Base-by-base conservation (phyloP, 352 stramenopile genomes). In the Pythium scleroteichum region DNA sequence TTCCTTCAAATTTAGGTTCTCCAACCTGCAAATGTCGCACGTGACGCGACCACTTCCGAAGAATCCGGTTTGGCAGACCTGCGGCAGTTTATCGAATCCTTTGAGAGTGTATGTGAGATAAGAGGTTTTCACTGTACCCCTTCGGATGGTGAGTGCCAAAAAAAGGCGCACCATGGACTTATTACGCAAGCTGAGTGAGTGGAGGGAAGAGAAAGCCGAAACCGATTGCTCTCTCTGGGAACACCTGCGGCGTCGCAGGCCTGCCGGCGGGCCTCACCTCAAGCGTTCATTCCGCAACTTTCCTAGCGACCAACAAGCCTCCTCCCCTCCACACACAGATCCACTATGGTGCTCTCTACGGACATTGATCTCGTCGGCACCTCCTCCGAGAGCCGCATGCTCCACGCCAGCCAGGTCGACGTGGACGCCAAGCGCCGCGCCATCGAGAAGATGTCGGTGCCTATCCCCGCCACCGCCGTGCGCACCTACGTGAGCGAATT, bases 401-500 rank as follows among this genome's bases (percentile, higher is more conserved):
- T 71, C 23, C 56, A 56, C 39, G 48, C 64, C 2, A 33, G 10
- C 20, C 10, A 24, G 20, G 60, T 74, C 0, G 64, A 78, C 50
- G 64, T 66, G 40, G 77, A 81, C 19, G 70, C 67, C 48, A 82
- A 80, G 22, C 65, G 75, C 32, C 22, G 41, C 20, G 71, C 75
- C 24, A 33, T 79, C 20, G 39, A 69, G 51, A 69, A 63, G 29
- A 76, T 85, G 46, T 33, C 61, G 4, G 81, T 89, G 52, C 82
- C 82, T 1, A 64, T 82, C 2, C 79, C 82, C 2, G 83, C 85
- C 35, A 55, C 63, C 5, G 40, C 72, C 14, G 79, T 88, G 53
- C 79, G 78, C 56, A 53, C 68, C 24, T 74, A 78, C 69, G 49
- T 87, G 2, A 56, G 65, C 17, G 78, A 79, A 49, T 89, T 85